These are phyloP conservation scores for Zanthoxylum bungeanum DNA, from an alignment of 345 rosid genomes.

Conservation along the genomic window DNA sequence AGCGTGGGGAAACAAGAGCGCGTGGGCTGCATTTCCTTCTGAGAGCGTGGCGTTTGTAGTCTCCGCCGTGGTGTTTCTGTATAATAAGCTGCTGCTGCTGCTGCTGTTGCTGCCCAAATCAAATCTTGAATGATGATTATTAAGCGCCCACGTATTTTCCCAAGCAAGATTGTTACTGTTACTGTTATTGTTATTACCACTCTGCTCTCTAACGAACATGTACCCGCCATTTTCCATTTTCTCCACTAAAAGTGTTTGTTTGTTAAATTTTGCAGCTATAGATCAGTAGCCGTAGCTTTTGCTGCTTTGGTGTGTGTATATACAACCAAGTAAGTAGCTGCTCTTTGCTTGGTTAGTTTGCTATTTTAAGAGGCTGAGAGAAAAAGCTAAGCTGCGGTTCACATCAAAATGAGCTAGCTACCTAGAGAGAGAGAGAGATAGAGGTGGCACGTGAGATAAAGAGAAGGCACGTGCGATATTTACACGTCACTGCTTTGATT, in stretches of 20 bases:
- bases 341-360: no score
- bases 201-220: constrained; percentile 11
- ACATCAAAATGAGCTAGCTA: background rate
- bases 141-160: constrained; percentile 25
- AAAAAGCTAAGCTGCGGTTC: background rate
- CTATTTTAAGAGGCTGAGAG: background rate
- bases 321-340: no score
- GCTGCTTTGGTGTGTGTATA: background rate
- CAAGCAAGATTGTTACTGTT: constrained; percentile 9
- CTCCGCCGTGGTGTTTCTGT: background rate
- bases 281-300: background rate
- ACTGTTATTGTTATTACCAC: constrained; percentile 4
- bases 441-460: constrained; percentile 18
- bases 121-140: constrained; percentile 20
- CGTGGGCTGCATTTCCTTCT: constrained; percentile 9
- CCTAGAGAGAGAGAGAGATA: background rate
- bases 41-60: background rate
- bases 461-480: constrained; percentile 27
- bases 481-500: constrained; percentile 3
- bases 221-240: constrained; percentile 39
- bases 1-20: constrained; percentile 20
- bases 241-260: background rate
- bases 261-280: background rate
- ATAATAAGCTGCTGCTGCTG: background rate
- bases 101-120: constrained; percentile 15